Base-by-base conservation (phyloP, 2,329 filamentous ascomycete species). In the Ophiostoma sp. region DNA sequence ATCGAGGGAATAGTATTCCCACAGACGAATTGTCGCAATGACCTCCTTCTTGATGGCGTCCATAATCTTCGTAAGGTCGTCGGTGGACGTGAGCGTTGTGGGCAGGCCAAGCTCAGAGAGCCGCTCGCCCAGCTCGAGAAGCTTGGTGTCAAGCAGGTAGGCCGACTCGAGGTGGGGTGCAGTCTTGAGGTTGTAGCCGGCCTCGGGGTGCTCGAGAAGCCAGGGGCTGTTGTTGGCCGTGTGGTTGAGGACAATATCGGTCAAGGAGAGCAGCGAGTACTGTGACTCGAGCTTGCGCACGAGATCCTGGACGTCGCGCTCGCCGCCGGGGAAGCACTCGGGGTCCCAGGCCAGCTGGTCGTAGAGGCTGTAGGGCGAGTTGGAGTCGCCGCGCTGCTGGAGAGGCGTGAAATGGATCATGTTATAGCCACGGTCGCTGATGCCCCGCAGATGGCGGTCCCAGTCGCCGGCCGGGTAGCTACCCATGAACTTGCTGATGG, bases 371-470 rank as follows among this genome's bases (percentile, higher is more conserved):
- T 98, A 99, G 0, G 95, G 95, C 1, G 95, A 99, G 76, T 99
- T 97, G 66, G 95, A 99, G 62, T 83, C 84, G 69, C 95, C 95
- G 70, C 95, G 88, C 69, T 90, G 84, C 83, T 96, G 95, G 72
- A 99, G 82, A 9, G 95, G 95, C 1, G 95, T 97, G 78, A 99
- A 99, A 78, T 99, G 95, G 70, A 99, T 88, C 93, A 98, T 97
- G 80, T 99, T 99, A 83, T 99, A 99, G 63, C 93, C 93, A 70
- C 95, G 86, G 74, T 91, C 87, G 76, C 91, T 91, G 76, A 99
- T 97, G 41, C 95, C 93, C 68, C 85, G 84, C 69, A 99, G 81
- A 77, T 98, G 94, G 66, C 87, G 89, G 76, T 97, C 87, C 93
- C 94, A 99, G 75, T 97, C 49, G 65, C 65, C 65, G 16, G 83